phyloP scores from a whole-genome alignment of 2,329 filamentous ascomycete genomes.

The Cladosporium halotolerans region DNA sequence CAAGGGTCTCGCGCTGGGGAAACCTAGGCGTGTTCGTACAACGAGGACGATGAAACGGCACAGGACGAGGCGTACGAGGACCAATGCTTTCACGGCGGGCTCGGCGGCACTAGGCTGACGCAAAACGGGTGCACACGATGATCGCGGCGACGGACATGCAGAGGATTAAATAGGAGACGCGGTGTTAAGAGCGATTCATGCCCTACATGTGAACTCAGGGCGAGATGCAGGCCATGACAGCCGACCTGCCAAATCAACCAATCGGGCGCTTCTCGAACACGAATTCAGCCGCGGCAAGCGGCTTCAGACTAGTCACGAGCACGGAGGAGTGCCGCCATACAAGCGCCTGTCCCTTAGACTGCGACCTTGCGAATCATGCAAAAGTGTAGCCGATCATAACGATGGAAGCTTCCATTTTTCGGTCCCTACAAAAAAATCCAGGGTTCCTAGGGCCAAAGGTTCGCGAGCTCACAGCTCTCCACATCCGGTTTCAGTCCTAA shows the following conservation, averaged over 20 bases:
- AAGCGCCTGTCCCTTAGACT: too few relatives aligned
- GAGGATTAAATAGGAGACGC: neutral
- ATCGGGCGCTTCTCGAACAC: neutral
- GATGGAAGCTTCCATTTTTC: too few relatives aligned
- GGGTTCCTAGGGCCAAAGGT: too few relatives aligned
- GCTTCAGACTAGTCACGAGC: too few relatives aligned
- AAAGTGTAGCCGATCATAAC: too few relatives aligned
- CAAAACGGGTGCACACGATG: neutral
- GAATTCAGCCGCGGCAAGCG: neutral
- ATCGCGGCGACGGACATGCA: neutral
- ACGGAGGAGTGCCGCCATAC: too few relatives aligned
- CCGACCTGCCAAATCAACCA: neutral
- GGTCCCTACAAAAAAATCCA: too few relatives aligned
- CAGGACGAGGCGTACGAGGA: neutral
- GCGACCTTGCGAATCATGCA: too few relatives aligned
- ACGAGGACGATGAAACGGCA: too few relatives aligned
- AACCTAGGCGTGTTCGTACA: too few relatives aligned
- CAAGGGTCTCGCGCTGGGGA: neutral
- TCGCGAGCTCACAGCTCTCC: too few relatives aligned
- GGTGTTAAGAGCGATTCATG: neutral
- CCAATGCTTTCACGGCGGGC: neutral
- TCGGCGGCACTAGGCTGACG: neutral
- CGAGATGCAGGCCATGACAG: neutral
- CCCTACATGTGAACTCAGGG: neutral
- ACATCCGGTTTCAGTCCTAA: too few relatives aligned